Evolutionary conservation across 2,329 filamentous ascomycete genomes (phyloP), one percentile per base, ranked within the genome.

Genomic region (Clonostachys rosea): DNA sequence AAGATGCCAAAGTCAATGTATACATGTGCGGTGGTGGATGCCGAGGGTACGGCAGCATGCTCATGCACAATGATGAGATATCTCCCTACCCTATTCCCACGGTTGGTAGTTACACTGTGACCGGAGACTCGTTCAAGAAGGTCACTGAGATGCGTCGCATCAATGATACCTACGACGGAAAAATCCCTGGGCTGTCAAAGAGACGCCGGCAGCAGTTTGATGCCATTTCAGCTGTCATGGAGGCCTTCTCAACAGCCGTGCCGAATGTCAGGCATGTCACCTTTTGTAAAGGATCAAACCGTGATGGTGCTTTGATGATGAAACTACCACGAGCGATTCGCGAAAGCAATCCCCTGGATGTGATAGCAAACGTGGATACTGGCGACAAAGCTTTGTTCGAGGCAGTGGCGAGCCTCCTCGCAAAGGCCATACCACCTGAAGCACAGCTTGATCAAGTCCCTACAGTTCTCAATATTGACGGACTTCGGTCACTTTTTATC

Each of bases 11-110:
- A 5, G 73, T 91, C 48, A 81, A 86, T 34, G 73, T 96, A 9
- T 96, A 91, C 62, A 82, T 96, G 48, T 95, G 88, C 52, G 91
- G 91, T 40, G 91, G 91, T 20, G 91, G 91, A 1, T 95, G 96
- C 61, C 76, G 91, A 35, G 91, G 91, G 14, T 96, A 95, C 74
- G 91, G 91, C 7, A 95, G 89, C 64, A 83, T 95, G 59, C 75
- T 96, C 45, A 91, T 95, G 86, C 84, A 87, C 60, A 78, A 81
- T 54, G 87, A 92, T 57, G 66, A 73, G 6, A 78, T 89, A 40
- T 72, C 78, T 46, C 89, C 89, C 0, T 96, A 95, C 62, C 91
- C 91, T 0, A 87, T 96, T 24, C 81, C 89, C 0, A 84, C 86
- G 17, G 86, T 94, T 63, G 91, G 91, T 51, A 85, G 87, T 3